These are phyloP conservation scores for Takashimella koratensis DNA, from an alignment of 1,284 basidiomycete genomes.

Conservation along the genomic window DNA sequence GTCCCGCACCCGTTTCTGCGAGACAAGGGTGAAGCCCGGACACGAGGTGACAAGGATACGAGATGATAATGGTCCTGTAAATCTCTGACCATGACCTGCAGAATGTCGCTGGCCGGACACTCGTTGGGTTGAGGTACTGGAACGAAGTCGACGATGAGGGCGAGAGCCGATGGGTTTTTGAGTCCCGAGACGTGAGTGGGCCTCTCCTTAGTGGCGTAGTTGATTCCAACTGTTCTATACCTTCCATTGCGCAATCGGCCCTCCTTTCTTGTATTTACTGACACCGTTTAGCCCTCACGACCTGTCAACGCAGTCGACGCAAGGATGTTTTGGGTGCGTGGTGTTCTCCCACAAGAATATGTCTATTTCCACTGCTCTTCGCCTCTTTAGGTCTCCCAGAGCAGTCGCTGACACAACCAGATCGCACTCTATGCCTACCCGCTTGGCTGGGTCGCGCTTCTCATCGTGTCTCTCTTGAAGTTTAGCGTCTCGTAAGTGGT, in stretches of 20 bases:
- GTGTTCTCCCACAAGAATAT: too few species aligned
- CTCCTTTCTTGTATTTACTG: too few species aligned
- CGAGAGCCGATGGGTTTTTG: slow-evolving; percentile 93
- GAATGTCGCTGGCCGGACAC: slow-evolving; percentile 85
- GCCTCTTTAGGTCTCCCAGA: too few species aligned
- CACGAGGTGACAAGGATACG: background rate
- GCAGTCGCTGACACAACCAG: too few species aligned
- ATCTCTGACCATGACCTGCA: slow-evolving; percentile 37
- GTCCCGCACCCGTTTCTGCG: too few species aligned
- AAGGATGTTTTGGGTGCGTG: slow-evolving; percentile 83
- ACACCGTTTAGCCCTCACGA: slow-evolving; percentile 66
- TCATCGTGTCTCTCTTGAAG: slow-evolving; percentile 83
- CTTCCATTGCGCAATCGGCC: too few species aligned
- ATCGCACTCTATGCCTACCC: slow-evolving; percentile 88
- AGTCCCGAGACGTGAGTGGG: slow-evolving; percentile 82
- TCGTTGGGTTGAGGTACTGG: slow-evolving; percentile 92
- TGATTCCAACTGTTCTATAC: background rate
- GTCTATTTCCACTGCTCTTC: too few species aligned
- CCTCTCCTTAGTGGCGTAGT: too few species aligned
- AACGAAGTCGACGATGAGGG: slow-evolving; percentile 97
- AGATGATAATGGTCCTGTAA: too few species aligned
- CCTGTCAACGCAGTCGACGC: slow-evolving; percentile 87
- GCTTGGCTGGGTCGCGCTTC: slow-evolving; percentile 73
- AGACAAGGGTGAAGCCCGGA: too few species aligned
- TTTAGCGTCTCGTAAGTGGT: slow-evolving; percentile 69